These are phyloP conservation scores for Carex parvula DNA, from an alignment of 176 grass and related monocot genomes.

Conservation along the genomic window DNA sequence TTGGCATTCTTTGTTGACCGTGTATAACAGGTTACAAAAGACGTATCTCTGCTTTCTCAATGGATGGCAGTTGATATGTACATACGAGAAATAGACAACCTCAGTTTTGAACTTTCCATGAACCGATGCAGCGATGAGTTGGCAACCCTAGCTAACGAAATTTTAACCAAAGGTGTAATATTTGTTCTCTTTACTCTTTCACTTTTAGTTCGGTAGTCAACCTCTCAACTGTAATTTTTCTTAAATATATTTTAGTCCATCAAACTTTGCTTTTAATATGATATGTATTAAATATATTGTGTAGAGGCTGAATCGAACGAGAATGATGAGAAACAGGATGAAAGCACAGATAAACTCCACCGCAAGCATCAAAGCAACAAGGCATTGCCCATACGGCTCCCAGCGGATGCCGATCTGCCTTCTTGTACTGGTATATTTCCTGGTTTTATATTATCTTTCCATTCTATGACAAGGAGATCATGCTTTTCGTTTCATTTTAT, in stretches of 20 bases:
- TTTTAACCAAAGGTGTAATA: slow-evolving; percentile 60
- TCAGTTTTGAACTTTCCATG: slow-evolving; percentile 86
- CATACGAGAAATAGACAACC: slow-evolving; percentile 76
- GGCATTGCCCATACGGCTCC: slow-evolving; percentile 53
- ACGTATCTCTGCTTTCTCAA: slow-evolving; percentile 76
- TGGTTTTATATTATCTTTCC: not conserved
- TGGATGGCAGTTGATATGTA: slow-evolving; percentile 97
- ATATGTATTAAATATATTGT: too few relatives aligned
- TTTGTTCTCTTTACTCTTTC: not conserved
- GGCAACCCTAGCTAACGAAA: slow-evolving; percentile 60
- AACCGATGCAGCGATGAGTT: slow-evolving; percentile 71
- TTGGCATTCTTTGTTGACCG: not conserved
- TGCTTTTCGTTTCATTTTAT: not conserved
- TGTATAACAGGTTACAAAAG: slow-evolving; percentile 63
- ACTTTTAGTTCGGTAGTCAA: slow-evolving; percentile 1
- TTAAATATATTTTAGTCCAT: not conserved
- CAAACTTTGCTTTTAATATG: not conserved
- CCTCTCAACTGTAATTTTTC: not conserved
- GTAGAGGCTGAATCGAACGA: slow-evolving; percentile 56
- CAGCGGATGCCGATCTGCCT: slow-evolving; percentile 86
- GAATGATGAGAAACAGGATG: slow-evolving; percentile 7
- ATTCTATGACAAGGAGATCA: not conserved
- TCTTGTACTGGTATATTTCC: slow-evolving; percentile 68
- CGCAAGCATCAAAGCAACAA: slow-evolving; percentile 42
- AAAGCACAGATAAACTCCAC: slow-evolving; percentile 17